Evolutionary conservation across 768 basidiomycete genomes (phyloP), one percentile per base, ranked within the genome.

Genomic region (Paxillus ammoniavirescens): DNA sequence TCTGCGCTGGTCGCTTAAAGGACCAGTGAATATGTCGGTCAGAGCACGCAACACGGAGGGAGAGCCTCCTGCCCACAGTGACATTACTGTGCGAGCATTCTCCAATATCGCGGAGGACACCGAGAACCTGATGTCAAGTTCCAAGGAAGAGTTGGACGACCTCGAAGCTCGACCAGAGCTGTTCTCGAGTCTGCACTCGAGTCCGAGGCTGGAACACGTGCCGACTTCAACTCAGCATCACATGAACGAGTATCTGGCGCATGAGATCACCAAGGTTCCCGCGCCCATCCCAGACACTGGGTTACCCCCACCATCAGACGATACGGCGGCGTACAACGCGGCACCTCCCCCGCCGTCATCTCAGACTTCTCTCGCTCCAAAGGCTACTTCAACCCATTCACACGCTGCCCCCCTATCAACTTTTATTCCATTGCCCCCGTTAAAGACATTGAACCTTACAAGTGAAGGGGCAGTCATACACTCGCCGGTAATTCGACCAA

Each of bases 211-310:
- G 14, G 13, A 45, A 28, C 8, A 28, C 15, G 9, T 26, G 8
- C 3, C 35, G 23, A 8, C 31, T 8, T 8, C 18, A 8, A 36
- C 23, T 8, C 28, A 45, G 28, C 10, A 31, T 26, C 18, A 53
- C 17, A 3, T 26, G 14, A 41, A 54, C 14, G 62, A 67, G 49
- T 71, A 67, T 31, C 60, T 61, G 18, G 59, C 26, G 33, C 66
- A 68, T 33, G 69, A 71, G 37, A 54, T 69, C 35, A 59, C 55
- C 44, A 52, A 71, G 18, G 65, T 60, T 37, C 65, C 69, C n/a
- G 62, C 56, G 49, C 67, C 67, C 14, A 55, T 61, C 55, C 68
- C 58, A 64, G 70, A 58, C 59, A 72, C 67, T 52, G 71, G 58
- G 55, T 60, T 55, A 55, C 69, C 50, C 58, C 69, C 54, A 47